These are phyloP conservation scores for Amanita pseudoporphyria DNA, from an alignment of 768 basidiomycete genomes.

Conservation along the genomic window DNA sequence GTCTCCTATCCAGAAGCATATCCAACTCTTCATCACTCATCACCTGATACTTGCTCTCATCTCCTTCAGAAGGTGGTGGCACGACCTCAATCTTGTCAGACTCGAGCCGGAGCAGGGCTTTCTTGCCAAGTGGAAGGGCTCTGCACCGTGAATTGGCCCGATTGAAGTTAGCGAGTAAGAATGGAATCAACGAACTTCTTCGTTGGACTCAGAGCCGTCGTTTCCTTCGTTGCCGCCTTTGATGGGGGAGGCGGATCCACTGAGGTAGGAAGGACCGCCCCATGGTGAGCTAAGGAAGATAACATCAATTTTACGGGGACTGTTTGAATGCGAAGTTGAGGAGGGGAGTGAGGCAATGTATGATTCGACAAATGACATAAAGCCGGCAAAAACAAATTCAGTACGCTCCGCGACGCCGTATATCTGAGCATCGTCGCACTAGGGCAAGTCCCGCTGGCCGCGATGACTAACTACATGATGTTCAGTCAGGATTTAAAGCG, in stretches of 20 bases:
- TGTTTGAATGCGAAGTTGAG: slow-evolving; percentile 9
- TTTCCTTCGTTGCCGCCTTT: slow-evolving; percentile 3
- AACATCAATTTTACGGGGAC: slow-evolving; percentile 61
- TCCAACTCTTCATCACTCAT: slow-evolving; percentile 78
- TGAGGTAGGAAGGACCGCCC: slow-evolving; percentile 78
- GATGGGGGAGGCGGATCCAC: slow-evolving; percentile 19
- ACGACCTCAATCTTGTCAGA: slow-evolving; percentile 88
- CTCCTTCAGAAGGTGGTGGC: slow-evolving; percentile 38
- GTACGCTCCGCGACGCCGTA: slow-evolving; percentile 95
- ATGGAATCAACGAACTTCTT: slow-evolving; percentile 24
- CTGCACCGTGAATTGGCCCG: slow-evolving; percentile 71
- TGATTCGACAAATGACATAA: slow-evolving; percentile 63
- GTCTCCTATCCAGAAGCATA: slow-evolving; percentile 69
- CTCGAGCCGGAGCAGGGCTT: slow-evolving; percentile 64
- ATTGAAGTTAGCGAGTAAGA: slow-evolving; percentile 66
- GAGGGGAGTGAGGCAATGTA: slow-evolving; percentile 24
- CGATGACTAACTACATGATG: slow-evolving; percentile 63
- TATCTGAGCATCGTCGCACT: slow-evolving; percentile 85
- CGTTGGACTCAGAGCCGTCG: background rate
- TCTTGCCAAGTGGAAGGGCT: slow-evolving; percentile 70
- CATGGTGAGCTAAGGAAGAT: slow-evolving; percentile 94
- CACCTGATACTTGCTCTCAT: slow-evolving; percentile 58
- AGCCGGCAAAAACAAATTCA: slow-evolving; percentile 88
- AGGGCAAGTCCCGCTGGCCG: slow-evolving; percentile 80
- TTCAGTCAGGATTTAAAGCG: slow-evolving; percentile 2